Base-by-base conservation (phyloP, 2,329 filamentous ascomycete species). In the Boeremia exigua region DNA sequence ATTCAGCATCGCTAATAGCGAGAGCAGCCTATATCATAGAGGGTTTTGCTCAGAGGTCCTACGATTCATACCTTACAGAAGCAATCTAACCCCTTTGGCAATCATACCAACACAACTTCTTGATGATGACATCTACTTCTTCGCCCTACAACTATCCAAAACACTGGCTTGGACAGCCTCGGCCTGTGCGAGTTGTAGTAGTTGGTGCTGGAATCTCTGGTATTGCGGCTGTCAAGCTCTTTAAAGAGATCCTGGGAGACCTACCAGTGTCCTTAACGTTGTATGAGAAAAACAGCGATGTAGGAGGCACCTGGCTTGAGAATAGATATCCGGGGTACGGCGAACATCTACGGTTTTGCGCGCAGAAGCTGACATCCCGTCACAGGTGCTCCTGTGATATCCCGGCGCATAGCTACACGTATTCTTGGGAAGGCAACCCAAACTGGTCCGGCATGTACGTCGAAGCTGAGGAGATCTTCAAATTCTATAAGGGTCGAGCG, bases 371-470 rank as follows among this genome's bases (percentile, higher is more conserved):
- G 15, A 10, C 36, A 19, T 38, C 8, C 19, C n/a, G 12, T 38
- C 4, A 25, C 17, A 33, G 27, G 9, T 32, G 15, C 15, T 4
- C 62, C 72, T 75, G 29, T 14, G 28, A 32, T 15, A 34, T 33
- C 14, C 29, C 42, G 8, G 42, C 42, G 19, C 42, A 45, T 15
- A 30, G 8, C 15, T 44, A 44, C 27, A 79, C 81, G 54, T 81
- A 80, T 54, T 76, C 75, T 6, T 83, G 80, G 68, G 25, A 23
- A n/a, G 78, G 78, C 51, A 80, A 80, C 65, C 78, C 66, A 44
- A 58, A 71, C 0, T 80, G 78, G 79, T 33, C 28, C 8, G 15
- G n/a, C 4, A 33, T 27, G 61, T 82, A 80, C 62, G 77, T 75
- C 6, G 73, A 73, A 28, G 73, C 77, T 0, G 71, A 74, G 1